These are phyloP conservation scores for Piromyces finnis DNA, from an alignment of 192 early-diverging fungal genomes.

Conservation along the genomic window DNA sequence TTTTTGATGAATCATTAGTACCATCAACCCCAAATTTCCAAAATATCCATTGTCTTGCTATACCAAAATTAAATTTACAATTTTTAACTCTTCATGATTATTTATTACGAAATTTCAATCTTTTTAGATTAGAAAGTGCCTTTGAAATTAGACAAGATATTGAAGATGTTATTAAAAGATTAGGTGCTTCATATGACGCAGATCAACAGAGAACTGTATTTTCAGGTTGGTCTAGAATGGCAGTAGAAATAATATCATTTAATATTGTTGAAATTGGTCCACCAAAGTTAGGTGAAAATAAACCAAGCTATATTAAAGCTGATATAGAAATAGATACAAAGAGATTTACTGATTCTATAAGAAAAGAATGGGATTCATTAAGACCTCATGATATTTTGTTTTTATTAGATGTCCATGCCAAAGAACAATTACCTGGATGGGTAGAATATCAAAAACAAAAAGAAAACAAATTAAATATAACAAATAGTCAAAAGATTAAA, in stretches of 20 bases:
- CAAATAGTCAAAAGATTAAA: neutral
- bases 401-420: slow-evolving; percentile 46
- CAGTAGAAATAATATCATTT: slow-evolving; percentile 41
- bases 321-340: slow-evolving; percentile 57
- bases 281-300: slow-evolving; percentile 48
- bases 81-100: slow-evolving; percentile 87
- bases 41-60: slow-evolving; percentile 47
- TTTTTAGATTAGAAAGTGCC: slow-evolving; percentile 66
- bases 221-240: slow-evolving; percentile 88
- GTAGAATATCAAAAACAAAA: slow-evolving; percentile 1
- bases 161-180: slow-evolving; percentile 65
- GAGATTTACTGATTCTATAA: slow-evolving; percentile 48
- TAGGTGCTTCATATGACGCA: slow-evolving; percentile 43
- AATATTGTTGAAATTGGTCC: slow-evolving; percentile 52
- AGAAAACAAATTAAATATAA: neutral
- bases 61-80: slow-evolving; percentile 87
- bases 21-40: slow-evolving; percentile 13
- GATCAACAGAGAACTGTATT: slow-evolving; percentile 51
- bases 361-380: slow-evolving; percentile 74
- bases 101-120: slow-evolving; percentile 61
- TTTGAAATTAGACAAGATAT: slow-evolving; percentile 75
- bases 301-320: slow-evolving; percentile 56
- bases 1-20: slow-evolving; percentile 52
- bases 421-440: slow-evolving; percentile 13
- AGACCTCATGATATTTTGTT: slow-evolving; percentile 79